Conservation (phyloP, 1,139 yeast genomes). For the Suhomyces kunorum region DNA sequence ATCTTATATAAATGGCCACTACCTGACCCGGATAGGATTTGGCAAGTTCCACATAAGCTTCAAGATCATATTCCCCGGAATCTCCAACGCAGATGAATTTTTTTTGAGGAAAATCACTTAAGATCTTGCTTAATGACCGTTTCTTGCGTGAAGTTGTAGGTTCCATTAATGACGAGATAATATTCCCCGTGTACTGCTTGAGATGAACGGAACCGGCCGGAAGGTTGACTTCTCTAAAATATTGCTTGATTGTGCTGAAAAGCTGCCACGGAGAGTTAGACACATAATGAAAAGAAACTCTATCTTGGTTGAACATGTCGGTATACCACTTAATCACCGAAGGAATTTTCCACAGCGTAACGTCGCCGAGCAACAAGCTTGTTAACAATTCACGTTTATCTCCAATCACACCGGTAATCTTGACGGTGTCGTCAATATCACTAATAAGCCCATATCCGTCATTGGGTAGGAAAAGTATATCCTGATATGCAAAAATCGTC, state of each 20-base stretch:
- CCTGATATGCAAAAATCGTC: constrained; percentile 47
- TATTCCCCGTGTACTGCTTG: constrained; percentile 82
- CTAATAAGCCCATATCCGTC: constrained; percentile 74
- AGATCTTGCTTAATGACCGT: constrained; percentile 60
- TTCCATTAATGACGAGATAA: constrained; percentile 77
- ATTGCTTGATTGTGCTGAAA: constrained; percentile 63
- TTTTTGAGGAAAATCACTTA: constrained; percentile 73
- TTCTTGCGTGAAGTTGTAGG: constrained; percentile 83
- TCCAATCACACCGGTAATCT: constrained; percentile 85
- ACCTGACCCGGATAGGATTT: constrained; percentile 60
- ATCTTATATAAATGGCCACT: constrained; percentile 76
- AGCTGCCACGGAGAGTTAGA: constrained; percentile 96
- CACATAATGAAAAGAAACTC: constrained; percentile 77
- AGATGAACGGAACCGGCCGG: constrained; percentile 82
- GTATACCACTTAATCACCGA: constrained; percentile 73
- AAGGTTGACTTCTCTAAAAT: constrained; percentile 53
- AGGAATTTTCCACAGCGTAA: constrained; percentile 66
- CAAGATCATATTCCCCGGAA: constrained; percentile 93
- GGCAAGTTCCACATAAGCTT: constrained; percentile 81
- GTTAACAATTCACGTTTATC: constrained; percentile 81
- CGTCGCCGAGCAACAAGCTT: constrained; percentile 70
- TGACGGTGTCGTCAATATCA: constrained; percentile 94
- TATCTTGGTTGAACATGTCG: constrained; percentile 33
- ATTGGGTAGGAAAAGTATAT: constrained; percentile 42
- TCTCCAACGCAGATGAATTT: constrained; percentile 88